Evolutionary conservation across 73 alveolate species (phyloP), one percentile per base, ranked within the genome.

Genomic region (Paramecium caudatum): DNA sequence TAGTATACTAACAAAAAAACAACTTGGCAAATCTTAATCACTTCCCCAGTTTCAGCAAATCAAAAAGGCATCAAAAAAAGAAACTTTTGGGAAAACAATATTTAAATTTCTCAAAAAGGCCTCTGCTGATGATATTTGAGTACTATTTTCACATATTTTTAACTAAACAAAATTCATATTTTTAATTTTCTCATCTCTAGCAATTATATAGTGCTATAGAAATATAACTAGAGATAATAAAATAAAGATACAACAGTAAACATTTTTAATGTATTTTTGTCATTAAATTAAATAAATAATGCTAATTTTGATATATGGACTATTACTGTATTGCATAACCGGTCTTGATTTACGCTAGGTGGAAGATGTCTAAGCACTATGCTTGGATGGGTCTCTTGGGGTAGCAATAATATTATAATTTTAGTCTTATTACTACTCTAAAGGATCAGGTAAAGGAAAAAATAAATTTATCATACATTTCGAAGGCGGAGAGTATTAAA

Each of bases 401-500:
- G 78, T 50, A 50, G 12, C 21, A 19, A 7, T 19, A 1, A 4
- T 19, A 9, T 50, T 8, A 50, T 0, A 7, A 0, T 9, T 19
- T 3, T 9, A 50, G 78, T 50, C 78, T 5, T 50, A 15, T 19
- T 50, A 50, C 30, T 25, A 50, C 21, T 34, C 78, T 19, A 9
- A 50, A 50, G 78, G 78, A 50, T 50, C 21, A 25, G 78, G 41
- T 0, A 16, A 34, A 2, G 78, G 78, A 50, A 39, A 34, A 0
- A 50, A 50, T 4, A 50, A 50, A 16, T 50, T 25, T 17, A 50
- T 50, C 1, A 8, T 50, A 8, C 78, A 50, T 21, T 50, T 50
- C 30, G 21, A 50, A 50, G 78, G 78, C 21, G 78, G 78, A 50
- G 8, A 34, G 78, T 50, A 50, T 25, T 10, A 55, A 55, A 5